phyloP scores from a whole-genome alignment of 192 early-diverging fungal species.

The Spizellomyces punctatus region DNA sequence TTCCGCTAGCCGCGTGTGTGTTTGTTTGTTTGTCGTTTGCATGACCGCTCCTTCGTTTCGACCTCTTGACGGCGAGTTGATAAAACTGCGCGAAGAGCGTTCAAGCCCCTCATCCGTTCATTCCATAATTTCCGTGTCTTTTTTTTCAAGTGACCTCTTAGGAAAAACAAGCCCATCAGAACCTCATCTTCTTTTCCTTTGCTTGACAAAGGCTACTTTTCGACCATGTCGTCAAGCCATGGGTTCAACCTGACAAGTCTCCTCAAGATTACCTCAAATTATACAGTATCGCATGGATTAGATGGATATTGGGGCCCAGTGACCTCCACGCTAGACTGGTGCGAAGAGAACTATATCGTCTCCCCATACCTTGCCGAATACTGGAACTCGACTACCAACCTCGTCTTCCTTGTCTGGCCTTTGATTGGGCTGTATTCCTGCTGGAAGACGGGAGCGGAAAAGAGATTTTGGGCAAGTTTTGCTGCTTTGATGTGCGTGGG shows the following conservation, averaged over 20 bases:
- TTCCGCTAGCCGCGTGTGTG: too few relatives aligned
- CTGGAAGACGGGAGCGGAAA: constrained; percentile 47
- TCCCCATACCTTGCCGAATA: constrained; percentile 77
- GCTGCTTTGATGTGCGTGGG: constrained; percentile 66
- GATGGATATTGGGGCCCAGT: constrained; percentile 40
- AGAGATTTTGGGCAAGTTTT: constrained; percentile 61
- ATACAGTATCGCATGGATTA: neutral
- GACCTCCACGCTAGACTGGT: constrained; percentile 62
- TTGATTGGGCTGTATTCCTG: constrained; percentile 62
- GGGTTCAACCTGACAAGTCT: constrained; percentile 4
- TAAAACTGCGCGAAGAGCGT: too few relatives aligned
- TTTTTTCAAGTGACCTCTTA: too few relatives aligned
- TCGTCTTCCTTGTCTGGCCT: constrained; percentile 64
- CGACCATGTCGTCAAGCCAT: neutral
- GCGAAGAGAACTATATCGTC: constrained; percentile 77
- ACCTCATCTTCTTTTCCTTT: neutral
- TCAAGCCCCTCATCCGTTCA: too few relatives aligned
- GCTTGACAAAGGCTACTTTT: neutral
- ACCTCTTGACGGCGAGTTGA: too few relatives aligned
- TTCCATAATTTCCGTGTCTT: too few relatives aligned
- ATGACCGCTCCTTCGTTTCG: too few relatives aligned
- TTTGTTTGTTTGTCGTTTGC: too few relatives aligned
- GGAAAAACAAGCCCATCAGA: neutral
- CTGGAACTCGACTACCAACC: constrained; percentile 75
- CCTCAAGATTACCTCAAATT: neutral